Conservation (phyloP, 2,329 filamentous ascomycete genomes). For the Chaetomiaceae sp. region DNA sequence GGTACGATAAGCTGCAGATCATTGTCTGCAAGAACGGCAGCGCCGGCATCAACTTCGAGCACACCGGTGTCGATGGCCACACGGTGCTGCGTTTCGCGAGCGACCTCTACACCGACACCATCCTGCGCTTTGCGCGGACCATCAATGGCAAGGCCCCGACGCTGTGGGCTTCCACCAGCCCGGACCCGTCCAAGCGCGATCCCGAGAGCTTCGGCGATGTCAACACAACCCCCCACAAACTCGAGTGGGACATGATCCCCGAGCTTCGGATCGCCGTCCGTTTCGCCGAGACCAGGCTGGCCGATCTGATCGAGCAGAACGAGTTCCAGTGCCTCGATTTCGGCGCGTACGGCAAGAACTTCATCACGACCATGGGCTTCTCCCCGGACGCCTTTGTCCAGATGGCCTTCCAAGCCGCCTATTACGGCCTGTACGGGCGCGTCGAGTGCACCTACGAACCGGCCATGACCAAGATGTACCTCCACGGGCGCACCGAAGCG, state of each 20-base stretch:
- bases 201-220: slow-evolving; percentile 90
- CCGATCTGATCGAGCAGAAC: slow-evolving; percentile 93
- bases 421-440: slow-evolving; percentile 92
- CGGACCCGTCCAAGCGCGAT: slow-evolving; percentile 88
- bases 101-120: slow-evolving; percentile 95
- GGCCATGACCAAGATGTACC: slow-evolving; percentile 93
- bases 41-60: slow-evolving; percentile 98
- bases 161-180: slow-evolving; percentile 84
- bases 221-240: slow-evolving; percentile 87
- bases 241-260: slow-evolving; percentile 96
- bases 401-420: slow-evolving; percentile 98
- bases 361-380: slow-evolving; percentile 95
- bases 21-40: slow-evolving; percentile 99
- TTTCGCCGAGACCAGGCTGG: slow-evolving; percentile 90
- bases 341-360: slow-evolving; percentile 86
- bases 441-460: slow-evolving; percentile 96
- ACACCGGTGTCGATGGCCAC: slow-evolving; percentile 95
- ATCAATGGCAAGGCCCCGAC: slow-evolving; percentile 93
- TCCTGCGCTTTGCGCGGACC: slow-evolving; percentile 86
- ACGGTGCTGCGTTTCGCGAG: slow-evolving; percentile 95
- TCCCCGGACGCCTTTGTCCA: slow-evolving; percentile 97
- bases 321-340: slow-evolving; percentile 95
- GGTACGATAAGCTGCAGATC: slow-evolving; percentile 99
- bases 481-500: slow-evolving; percentile 92
- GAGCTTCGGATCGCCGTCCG: slow-evolving; percentile 87